Base-by-base conservation (phyloP, 495 filamentous ascomycete genomes). In the Massariosphaeria phaeospora region DNA sequence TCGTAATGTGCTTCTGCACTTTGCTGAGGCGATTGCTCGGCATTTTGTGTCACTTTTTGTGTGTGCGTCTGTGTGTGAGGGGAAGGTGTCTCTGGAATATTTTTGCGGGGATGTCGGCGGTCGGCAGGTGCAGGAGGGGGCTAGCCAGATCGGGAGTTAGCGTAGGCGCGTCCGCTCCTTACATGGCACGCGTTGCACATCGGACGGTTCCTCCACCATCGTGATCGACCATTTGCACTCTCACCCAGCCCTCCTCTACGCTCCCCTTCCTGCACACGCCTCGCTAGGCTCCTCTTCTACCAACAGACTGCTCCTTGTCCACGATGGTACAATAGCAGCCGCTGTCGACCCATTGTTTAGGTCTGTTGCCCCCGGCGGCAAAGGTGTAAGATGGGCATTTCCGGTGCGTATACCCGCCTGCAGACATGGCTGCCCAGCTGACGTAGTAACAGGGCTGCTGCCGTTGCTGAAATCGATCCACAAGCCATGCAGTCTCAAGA, bases 401-500 rank as follows among this genome's bases (percentile, higher is more conserved):
- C 66, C 39, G 72, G 72, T 73, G 31, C 13, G 59, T 58, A 54
- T 51, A 17, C 24, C 26, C 17, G 31, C 29, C n/a, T 9, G 7
- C 15, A 4, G 23, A 26, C n/a, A n/a, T n/a, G 20, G 2, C 18
- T 21, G 18, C 13, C 10, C 21, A 20, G 20, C 43, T 40, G 17
- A 31, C 8, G 25, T n/a, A n/a, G 15, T 33, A 2, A 29, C 58
- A 94, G 93, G 93, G 43, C 80, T 99, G 27, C 80, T 97, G 30
- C 88, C 89, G 41, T 76, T 96, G 38, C 84, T 99, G 38, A 96
- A 96, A 67, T 96, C 91, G 36, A 96, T 99, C 41, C 93, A 97
- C 41, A 88, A 88, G 63, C 86, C 84, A 61, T 84, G 81, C 48
- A 84, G 90, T 52, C 73, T 99, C 46, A 94, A 86, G 67, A 87